Conservation (phyloP, 2,329 filamentous ascomycete species). For the Cladophialophora immunda region DNA sequence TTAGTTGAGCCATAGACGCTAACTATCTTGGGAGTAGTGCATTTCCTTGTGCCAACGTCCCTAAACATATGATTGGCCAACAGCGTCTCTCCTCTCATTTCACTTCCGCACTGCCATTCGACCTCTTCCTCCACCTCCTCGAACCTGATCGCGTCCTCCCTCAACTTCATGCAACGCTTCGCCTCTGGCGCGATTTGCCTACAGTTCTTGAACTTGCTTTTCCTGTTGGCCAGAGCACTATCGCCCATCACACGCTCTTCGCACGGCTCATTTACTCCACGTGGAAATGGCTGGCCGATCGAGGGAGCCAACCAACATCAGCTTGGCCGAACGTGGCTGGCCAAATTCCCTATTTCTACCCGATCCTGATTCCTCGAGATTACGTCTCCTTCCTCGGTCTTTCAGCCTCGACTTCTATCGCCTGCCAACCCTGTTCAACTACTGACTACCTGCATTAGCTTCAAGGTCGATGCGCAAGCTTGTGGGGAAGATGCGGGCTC, state of each 20-base stretch:
- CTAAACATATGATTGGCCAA: neutral
- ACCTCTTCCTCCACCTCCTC: no score
- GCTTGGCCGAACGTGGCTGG: constrained; percentile 14
- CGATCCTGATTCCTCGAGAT: constrained; percentile 19
- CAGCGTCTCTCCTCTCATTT: neutral
- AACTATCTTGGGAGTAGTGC: neutral
- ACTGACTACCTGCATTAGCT: constrained; percentile 20
- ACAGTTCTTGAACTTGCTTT: neutral
- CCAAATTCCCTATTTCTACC: neutral
- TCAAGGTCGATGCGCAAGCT: constrained; percentile 1
- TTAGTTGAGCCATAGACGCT: neutral
- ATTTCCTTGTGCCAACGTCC: neutral
- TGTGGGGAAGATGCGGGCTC: constrained; percentile 10
- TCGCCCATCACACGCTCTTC: constrained; percentile 15
- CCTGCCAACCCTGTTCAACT: constrained; percentile 1
- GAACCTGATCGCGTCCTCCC: neutral
- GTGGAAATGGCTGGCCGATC: constrained; percentile 9
- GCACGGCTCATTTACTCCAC: constrained; percentile 22
- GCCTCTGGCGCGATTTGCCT: neutral
- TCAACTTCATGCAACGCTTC: neutral
- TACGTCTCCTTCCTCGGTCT: constrained; percentile 13
- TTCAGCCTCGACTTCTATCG: constrained; percentile 3
- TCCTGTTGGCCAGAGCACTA: constrained; percentile 26
- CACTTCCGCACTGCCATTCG: neutral
- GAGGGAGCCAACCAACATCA: neutral